phyloP scores from a whole-genome alignment of 1,139 yeast genomes.

The Pichia sp. region DNA sequence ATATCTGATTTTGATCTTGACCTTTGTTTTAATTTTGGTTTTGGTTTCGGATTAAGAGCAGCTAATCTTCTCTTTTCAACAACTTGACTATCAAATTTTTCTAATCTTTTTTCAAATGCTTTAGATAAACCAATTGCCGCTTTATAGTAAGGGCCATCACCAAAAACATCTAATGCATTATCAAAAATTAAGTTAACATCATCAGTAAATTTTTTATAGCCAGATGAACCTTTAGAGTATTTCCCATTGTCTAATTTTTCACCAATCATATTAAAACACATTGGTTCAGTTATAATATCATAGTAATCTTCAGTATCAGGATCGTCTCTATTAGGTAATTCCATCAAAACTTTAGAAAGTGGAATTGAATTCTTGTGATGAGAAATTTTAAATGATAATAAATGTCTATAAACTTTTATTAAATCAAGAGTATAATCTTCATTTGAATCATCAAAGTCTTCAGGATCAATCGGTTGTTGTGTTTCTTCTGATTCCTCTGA shows the following conservation, averaged over 20 bases:
- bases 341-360: constrained; percentile 27
- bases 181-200: constrained; percentile 47
- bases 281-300: constrained; percentile 52
- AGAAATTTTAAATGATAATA: constrained; percentile 17
- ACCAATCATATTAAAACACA: constrained; percentile 46
- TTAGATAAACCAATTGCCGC: constrained; percentile 44
- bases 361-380: constrained; percentile 20
- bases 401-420: constrained; percentile 13
- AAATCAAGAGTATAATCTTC: constrained; percentile 16
- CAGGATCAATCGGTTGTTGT: neutral
- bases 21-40: constrained; percentile 16
- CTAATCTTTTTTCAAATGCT: constrained; percentile 26
- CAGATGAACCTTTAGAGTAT: constrained; percentile 34
- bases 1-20: neutral
- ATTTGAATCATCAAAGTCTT: constrained; percentile 9
- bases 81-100: constrained; percentile 24
- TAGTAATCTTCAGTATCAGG: constrained; percentile 70
- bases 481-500: neutral
- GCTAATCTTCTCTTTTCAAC: constrained; percentile 12
- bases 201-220: constrained; percentile 41
- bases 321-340: constrained; percentile 54
- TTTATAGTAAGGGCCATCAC: constrained; percentile 47
- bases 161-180: constrained; percentile 56
- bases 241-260: constrained; percentile 39
- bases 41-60: neutral